These are phyloP conservation scores for Epichloe coenophiala DNA, from an alignment of 2,329 filamentous ascomycete genomes.

Conservation along the genomic window DNA sequence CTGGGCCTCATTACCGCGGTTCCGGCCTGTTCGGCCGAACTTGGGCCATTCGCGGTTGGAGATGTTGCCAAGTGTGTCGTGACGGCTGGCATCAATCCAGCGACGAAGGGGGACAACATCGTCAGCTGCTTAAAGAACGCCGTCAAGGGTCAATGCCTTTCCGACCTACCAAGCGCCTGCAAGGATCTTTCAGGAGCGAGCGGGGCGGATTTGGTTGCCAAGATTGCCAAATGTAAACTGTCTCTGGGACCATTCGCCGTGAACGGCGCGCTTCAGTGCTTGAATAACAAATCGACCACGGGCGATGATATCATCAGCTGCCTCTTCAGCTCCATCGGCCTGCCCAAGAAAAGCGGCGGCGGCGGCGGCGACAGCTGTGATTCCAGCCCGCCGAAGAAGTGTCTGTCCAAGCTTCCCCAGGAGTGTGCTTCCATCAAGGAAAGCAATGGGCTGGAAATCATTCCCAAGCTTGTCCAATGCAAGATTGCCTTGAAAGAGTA, in stretches of 20 bases:
- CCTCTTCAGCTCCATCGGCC: background rate
- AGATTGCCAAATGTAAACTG: background rate
- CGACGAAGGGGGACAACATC: background rate
- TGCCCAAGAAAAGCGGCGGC: background rate
- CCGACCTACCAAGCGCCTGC: background rate
- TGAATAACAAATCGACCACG: background rate
- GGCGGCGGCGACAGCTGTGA: background rate
- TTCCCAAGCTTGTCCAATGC: constrained; percentile 1
- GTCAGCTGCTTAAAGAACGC: background rate
- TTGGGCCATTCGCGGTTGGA: constrained; percentile 1
- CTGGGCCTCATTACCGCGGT: background rate
- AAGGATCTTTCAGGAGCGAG: background rate
- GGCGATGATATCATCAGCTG: constrained; percentile 4
- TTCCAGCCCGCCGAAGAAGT: background rate
- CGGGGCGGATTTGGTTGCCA: background rate
- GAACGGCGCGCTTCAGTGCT: background rate
- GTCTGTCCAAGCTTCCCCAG: constrained; percentile 2
- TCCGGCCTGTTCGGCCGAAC: background rate
- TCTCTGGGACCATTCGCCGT: constrained; percentile 4
- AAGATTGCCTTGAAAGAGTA: constrained; percentile 1
- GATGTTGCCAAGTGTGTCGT: background rate
- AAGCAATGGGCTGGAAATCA: constrained; percentile 2
- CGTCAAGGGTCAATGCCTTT: background rate
- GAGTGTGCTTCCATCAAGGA: constrained; percentile 1
- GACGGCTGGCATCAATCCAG: background rate